These are phyloP conservation scores for Neurospora africana DNA, from an alignment of 495 filamentous ascomycete genomes.

Conservation along the genomic window DNA sequence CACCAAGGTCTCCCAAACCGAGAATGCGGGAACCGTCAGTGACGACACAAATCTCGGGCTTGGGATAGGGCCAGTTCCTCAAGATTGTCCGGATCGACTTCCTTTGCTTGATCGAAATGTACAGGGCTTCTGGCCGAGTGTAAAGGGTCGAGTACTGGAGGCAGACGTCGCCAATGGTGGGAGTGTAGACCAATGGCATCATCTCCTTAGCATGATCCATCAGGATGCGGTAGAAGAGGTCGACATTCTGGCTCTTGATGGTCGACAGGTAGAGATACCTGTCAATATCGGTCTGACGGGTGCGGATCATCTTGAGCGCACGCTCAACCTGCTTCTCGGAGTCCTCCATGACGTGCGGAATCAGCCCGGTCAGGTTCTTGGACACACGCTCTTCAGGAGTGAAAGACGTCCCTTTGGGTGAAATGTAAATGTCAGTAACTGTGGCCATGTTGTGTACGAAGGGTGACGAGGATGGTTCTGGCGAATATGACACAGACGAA, in stretches of 20 bases:
- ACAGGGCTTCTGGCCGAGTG: conserved; percentile 87
- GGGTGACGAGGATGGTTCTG: conserved; percentile 4
- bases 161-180: conserved; percentile 94
- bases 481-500: conserved; percentile 4
- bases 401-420: conserved; percentile 41
- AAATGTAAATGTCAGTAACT: background rate
- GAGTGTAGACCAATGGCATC: conserved; percentile 94
- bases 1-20: conserved; percentile 87
- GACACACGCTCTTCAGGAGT: conserved; percentile 42
- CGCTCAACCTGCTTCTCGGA: conserved; percentile 41
- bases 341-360: conserved; percentile 48
- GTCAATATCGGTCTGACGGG: conserved; percentile 73
- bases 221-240: conserved; percentile 90
- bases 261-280: conserved; percentile 89
- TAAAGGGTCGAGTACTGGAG: conserved; percentile 92
- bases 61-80: conserved; percentile 75
- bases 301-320: conserved; percentile 56
- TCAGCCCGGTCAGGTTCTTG: conserved; percentile 48
- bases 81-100: conserved; percentile 76
- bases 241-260: conserved; percentile 77
- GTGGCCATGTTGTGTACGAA: background rate
- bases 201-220: conserved; percentile 84
- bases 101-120: conserved; percentile 83
- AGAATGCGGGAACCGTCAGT: conserved; percentile 96
- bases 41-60: conserved; percentile 92